phyloP scores from a whole-genome alignment of 2,329 filamentous ascomycete genomes.

The Pyrenophora tritici-repentis region DNA sequence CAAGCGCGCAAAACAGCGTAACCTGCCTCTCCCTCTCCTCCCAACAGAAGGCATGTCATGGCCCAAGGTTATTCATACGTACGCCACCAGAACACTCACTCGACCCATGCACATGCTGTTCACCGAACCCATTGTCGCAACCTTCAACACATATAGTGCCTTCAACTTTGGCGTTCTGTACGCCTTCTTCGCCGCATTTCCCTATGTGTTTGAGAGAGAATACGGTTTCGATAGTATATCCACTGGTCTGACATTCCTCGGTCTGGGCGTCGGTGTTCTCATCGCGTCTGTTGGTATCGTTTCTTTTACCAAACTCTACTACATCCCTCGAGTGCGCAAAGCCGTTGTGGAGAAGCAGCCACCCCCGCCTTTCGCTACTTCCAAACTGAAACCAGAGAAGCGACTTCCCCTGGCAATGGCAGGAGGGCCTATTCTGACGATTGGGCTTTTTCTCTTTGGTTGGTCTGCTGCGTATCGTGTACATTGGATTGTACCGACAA shows the following conservation, averaged over 20 bases:
- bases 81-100: slow-evolving; percentile 39
- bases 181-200: slow-evolving; percentile 31
- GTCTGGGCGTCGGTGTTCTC: slow-evolving; percentile 9
- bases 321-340: slow-evolving; percentile 2
- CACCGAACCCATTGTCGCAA: slow-evolving; percentile 31
- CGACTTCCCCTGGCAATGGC: slow-evolving; percentile 43
- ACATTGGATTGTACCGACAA: slow-evolving; percentile 48
- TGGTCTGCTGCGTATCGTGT: slow-evolving; percentile 44
- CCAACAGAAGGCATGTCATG: slow-evolving; percentile 11
- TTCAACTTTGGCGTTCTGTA: slow-evolving; percentile 35
- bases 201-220: slow-evolving; percentile 23
- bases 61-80: slow-evolving; percentile 5
- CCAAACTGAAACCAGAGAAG: slow-evolving; percentile 34
- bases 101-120: slow-evolving; percentile 54
- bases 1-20: slow-evolving; percentile 33
- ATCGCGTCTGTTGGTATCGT: slow-evolving; percentile 4
- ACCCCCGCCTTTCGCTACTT: slow-evolving; percentile 13
- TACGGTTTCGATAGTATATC: slow-evolving; percentile 19
- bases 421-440: slow-evolving; percentile 41
- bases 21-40: slow-evolving; percentile 4
- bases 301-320: slow-evolving; percentile 6
- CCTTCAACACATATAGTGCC: slow-evolving; percentile 23
- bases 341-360: slow-evolving; percentile 3
- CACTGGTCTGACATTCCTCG: slow-evolving; percentile 12
- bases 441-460: slow-evolving; percentile 47